Percentiles rank a stretch among this genome's conserved stretches.
Evolutionary conservation across 1,284 basidiomycete species (phyloP).

Genomic region (Trametes pubescens): DNA sequence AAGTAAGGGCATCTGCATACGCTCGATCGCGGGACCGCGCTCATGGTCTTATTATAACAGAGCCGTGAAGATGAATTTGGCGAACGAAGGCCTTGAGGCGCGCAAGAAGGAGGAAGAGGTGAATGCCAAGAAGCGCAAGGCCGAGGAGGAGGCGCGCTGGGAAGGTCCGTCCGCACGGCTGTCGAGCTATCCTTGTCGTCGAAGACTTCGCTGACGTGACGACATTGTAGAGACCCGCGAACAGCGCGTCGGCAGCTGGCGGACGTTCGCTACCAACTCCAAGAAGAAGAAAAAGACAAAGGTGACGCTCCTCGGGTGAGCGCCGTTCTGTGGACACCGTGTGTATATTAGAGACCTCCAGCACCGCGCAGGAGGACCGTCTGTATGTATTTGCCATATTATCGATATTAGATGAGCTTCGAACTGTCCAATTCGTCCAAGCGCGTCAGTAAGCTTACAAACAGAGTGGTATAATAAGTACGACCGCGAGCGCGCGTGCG

Average conservation of each 20-base stretch:
- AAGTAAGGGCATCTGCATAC: constrained; percentile 60
- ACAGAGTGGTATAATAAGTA: constrained; percentile 14
- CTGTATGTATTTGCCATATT: constrained; percentile 16
- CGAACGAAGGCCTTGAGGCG: constrained; percentile 86
- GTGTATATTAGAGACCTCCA: constrained; percentile 21
- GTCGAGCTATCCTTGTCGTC: neutral
- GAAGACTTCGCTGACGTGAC: neutral
- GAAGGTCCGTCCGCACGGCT: constrained; percentile 63
- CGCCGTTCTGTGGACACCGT: neutral
- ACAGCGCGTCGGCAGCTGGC: constrained; percentile 84
- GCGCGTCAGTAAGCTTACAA: constrained; percentile 3
- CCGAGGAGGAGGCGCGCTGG: constrained; percentile 82
- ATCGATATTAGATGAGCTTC: constrained; percentile 2
- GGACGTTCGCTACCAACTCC: constrained; percentile 62
- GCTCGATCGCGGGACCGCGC: constrained; percentile 5
- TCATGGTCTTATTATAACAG: constrained; percentile 46
- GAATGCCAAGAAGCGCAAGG: constrained; percentile 77
- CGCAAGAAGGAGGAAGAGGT: constrained; percentile 85
- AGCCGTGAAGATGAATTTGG: constrained; percentile 85
- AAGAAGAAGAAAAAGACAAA: constrained; percentile 82
- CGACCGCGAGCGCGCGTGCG: constrained; percentile 9
- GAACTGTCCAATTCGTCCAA: neutral
- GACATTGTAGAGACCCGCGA: constrained; percentile 71
- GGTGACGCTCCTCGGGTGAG: constrained; percentile 68
- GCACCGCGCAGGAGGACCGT: neutral